These are phyloP conservation scores for Kwoniella dejecticola DNA, from an alignment of 768 basidiomycete species.

Conservation along the genomic window DNA sequence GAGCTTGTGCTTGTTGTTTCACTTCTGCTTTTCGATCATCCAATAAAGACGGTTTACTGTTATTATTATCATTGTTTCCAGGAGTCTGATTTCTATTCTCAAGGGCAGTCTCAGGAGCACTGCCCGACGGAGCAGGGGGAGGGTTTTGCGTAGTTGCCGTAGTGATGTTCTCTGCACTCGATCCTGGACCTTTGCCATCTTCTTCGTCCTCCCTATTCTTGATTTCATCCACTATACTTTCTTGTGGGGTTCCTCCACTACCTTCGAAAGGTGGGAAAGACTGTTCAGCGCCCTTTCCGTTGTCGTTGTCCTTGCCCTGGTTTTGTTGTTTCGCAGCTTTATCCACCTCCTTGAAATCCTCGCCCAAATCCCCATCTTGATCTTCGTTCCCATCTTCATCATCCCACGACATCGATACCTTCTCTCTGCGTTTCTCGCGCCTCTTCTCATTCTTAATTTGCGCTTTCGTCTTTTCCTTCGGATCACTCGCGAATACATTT, in stretches of 20 bases:
- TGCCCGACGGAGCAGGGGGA: constrained; percentile 13
- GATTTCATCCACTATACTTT: constrained; percentile 10
- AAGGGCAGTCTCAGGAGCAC: constrained; percentile 5
- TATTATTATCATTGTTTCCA: not conserved
- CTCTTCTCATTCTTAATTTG: constrained; percentile 80
- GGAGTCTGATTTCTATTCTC: constrained; percentile 1
- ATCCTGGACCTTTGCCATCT: not conserved
- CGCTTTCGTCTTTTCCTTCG: constrained; percentile 56
- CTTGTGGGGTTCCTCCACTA: constrained; percentile 19
- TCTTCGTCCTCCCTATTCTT: not conserved
- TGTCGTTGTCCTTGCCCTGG: no score
- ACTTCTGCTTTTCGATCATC: constrained; percentile 18
- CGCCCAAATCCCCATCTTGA: constrained; percentile 54
- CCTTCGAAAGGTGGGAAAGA: constrained; percentile 5
- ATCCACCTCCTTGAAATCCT: constrained; percentile 38
- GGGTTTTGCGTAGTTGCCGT: constrained; percentile 1
- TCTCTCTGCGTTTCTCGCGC: constrained; percentile 74
- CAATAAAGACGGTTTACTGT: constrained; percentile 5
- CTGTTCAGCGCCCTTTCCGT: constrained; percentile 1
- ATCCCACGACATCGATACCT: constrained; percentile 62
- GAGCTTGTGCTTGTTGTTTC: constrained; percentile 17
- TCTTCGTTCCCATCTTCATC: constrained; percentile 79
- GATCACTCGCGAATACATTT: constrained; percentile 29
- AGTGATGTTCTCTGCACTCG: not conserved
- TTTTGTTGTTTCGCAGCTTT: no score